phyloP scores from a whole-genome alignment of 2,329 filamentous ascomycete species.

The Colletotrichum nymphaeae region DNA sequence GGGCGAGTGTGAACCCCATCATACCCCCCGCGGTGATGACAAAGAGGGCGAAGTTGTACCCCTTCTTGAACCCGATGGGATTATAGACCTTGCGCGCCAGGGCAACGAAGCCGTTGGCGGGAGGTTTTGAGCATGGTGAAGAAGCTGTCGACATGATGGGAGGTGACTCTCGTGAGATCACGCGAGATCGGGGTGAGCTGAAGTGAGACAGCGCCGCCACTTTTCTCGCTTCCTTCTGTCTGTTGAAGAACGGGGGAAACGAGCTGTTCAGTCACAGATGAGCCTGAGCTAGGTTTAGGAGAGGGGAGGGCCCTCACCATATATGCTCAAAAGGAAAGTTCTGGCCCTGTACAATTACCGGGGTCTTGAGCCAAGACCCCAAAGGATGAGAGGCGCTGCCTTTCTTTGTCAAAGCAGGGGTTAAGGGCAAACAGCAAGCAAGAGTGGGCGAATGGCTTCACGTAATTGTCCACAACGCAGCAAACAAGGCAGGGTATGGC shows the following conservation, averaged over 20 bases:
- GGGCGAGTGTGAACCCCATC: conserved; percentile 59
- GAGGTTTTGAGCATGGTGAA: conserved; percentile 17
- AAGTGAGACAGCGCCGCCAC: conserved; percentile 14
- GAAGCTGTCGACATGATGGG: conserved; percentile 7
- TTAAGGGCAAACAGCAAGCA: not conserved
- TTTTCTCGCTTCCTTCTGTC: conserved; percentile 12
- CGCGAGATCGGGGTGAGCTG: not conserved
- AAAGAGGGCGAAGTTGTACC: conserved; percentile 68
- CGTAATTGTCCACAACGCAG: not conserved
- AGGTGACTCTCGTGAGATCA: not conserved
- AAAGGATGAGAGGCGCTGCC: not conserved
- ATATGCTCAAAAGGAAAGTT: not conserved
- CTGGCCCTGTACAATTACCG: too few species aligned
- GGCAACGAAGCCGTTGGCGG: conserved; percentile 37
- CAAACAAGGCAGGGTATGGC: not conserved
- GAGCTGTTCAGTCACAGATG: not conserved
- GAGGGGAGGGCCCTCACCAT: not conserved
- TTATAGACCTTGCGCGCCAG: conserved; percentile 49
- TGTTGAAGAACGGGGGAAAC: conserved; percentile 17
- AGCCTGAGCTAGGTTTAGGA: not conserved
- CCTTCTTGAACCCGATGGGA: conserved; percentile 64
- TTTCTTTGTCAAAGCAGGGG: not conserved
- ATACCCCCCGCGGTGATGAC: conserved; percentile 59
- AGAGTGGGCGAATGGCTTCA: conserved; percentile 12
- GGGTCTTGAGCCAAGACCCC: not conserved